phyloP scores from a whole-genome alignment of 345 rosid genomes.

The Acer campestre region DNA sequence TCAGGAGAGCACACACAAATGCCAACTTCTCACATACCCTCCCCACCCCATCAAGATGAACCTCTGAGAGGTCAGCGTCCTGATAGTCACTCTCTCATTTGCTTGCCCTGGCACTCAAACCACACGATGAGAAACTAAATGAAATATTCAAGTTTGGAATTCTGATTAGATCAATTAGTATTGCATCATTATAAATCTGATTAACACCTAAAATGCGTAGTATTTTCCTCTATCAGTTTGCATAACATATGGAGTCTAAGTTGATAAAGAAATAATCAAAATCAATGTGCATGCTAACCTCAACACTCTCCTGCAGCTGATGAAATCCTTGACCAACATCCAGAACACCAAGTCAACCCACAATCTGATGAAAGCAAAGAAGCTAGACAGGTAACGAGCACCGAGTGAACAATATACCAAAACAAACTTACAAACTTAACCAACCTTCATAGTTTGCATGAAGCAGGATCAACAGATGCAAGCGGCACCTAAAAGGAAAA shows the following conservation, averaged over 20 bases:
- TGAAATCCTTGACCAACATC: conserved; percentile 46
- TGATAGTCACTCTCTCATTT: not conserved
- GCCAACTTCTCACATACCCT: conserved; percentile 48
- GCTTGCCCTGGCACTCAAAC: not conserved
- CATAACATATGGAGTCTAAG: not conserved
- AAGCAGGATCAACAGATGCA: conserved; percentile 50
- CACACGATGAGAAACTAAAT: not conserved
- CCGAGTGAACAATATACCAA: not conserved
- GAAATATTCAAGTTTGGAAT: not conserved
- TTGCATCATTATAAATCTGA: not conserved
- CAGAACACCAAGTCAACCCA: conserved; percentile 34
- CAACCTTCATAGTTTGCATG: conserved; percentile 23
- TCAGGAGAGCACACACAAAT: conserved; percentile 49
- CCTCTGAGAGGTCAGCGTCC: conserved; percentile 54
- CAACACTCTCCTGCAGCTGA: conserved; percentile 37
- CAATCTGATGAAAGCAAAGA: conserved; percentile 38
- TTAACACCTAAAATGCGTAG: not conserved
- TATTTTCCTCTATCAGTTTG: not conserved
- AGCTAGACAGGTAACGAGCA: conserved; percentile 44
- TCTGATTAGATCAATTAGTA: not conserved
- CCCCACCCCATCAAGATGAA: conserved; percentile 50
- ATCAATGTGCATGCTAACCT: not conserved
- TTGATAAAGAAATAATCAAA: not conserved
- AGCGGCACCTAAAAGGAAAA: conserved; percentile 47
- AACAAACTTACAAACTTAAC: conserved; percentile 4